Base-by-base conservation (phyloP, 208 protist species). In the Crithidia brevicula region DNA sequence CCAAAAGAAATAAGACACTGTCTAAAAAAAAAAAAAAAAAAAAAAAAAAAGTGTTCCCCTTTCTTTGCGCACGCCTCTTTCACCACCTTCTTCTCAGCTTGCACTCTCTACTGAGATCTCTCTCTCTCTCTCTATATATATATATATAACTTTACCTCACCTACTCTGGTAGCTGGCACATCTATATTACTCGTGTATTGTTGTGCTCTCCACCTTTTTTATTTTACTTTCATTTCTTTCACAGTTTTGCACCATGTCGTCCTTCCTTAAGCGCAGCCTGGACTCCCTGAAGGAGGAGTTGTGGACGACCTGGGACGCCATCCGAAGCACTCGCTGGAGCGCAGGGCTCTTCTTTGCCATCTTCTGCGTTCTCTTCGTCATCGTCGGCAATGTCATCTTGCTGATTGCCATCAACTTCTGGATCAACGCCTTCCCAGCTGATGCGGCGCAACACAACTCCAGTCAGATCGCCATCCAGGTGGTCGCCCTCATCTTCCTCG, bases 371-470 rank as follows among this genome's bases (percentile, higher is more conserved):
- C 34, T 74, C 6, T 49, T 84, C 16, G 79, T 94, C 2, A 83
- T 94, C 43, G 74, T 94, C 3, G 89, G 89, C 47, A 94, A 94
- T 46, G 80, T 91, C 4, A 77, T 94, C 56, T 28, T 92, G 1
- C 78, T 94, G 22, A 91, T 94, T 45, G 51, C 81, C 9, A 49
- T 85, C 49, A 94, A 94, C 77, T 94, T 94, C 58, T 94, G 89
- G 86, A 63, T 92, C 18, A 61, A 33, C 16, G 43, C 77, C 27
- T 88, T 94, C 46, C 83, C 86, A 0, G 23, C 53, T 27, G 72
- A 83, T 16, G 27, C 62, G 3, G 33, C 67, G 33, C 49, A 20
- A 25, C 68, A 73, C 54, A 86, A 89, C 72, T 80, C 72, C 20
- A 85, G 66, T 33, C 86, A 88, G 65, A 91, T 94, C 54, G 84